Evolutionary conservation across 768 basidiomycete species (phyloP), one percentile per base, ranked within the genome.

Genomic region (Albatrellus ellisii): DNA sequence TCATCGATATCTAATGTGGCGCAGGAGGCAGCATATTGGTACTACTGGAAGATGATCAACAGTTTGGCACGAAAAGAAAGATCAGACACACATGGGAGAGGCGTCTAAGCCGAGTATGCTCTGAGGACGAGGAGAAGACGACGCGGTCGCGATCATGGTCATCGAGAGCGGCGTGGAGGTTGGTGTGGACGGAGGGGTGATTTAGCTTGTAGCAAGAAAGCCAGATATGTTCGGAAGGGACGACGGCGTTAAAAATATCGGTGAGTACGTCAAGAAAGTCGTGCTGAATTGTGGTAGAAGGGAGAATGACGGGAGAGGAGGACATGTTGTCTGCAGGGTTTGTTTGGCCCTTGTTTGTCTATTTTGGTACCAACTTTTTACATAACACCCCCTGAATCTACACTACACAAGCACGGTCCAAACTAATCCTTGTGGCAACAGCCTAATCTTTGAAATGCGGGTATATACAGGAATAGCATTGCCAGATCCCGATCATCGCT

Each of bases 191-290:
- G 15, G 50, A 49, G 1, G 39, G 39, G 27, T 51, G 44, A 6
- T 42, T 44, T 11, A 43, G 41, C 36, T 49, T 51, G 44, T 46
- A 49, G 35, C 40, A 49, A 14, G 50, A 51, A 22, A 51, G 41
- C 50, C 50, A 51, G 25, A 51, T 33, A 28, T 36, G 29, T 35
- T 51, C 50, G 2, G 50, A 40, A 15, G 48, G 47, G 17, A 51
- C 26, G 9, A 41, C 29, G 18, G 44, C 50, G 36, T 44, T 38
- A 20, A 49, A 41, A 17, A 51, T 29, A 12, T 51, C 47, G n/a
- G 44, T 50, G 31, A 51, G 35, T 10, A 49, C 50, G 12, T 41
- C 42, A 12, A 31, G 40, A 21, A 51, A 51, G 18, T 45, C 35
- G 14, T 49, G 44, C 39, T 51, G 50, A 4, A 51, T 43, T 7